Percentiles rank a stretch among this genome's conserved stretches.
These are phyloP conservation scores for Calonectria pseudoturangicola DNA, from an alignment of 2,329 filamentous ascomycete genomes.

Conservation along the genomic window DNA sequence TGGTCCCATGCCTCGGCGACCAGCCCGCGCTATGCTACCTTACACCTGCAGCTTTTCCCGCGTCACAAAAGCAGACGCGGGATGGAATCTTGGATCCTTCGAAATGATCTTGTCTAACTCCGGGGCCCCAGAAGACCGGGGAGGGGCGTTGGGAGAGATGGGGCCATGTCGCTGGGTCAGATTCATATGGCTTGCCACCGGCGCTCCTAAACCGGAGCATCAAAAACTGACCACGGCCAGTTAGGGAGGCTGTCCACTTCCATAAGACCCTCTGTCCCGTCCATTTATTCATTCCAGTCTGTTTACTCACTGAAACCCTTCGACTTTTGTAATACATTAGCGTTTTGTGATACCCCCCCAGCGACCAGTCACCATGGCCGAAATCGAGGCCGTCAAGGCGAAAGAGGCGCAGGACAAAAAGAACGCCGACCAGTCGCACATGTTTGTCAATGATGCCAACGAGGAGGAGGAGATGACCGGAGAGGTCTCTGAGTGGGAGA, in stretches of 20 bases:
- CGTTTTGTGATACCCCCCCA: constrained; percentile 9
- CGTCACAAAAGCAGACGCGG: not conserved
- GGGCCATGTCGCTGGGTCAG: constrained; percentile 26
- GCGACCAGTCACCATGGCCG: constrained; percentile 25
- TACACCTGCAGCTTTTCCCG: not conserved
- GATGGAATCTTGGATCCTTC: constrained; percentile 24
- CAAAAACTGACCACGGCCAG: constrained; percentile 10
- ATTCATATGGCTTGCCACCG: constrained; percentile 30
- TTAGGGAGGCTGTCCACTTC: constrained; percentile 12
- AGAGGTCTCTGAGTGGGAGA: constrained; percentile 40
- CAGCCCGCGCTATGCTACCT: not conserved
- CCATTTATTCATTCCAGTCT: constrained; percentile 1
- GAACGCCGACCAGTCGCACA: constrained; percentile 24
- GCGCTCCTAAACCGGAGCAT: constrained; percentile 35
- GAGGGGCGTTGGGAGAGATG: constrained; percentile 13
- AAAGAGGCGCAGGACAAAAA: constrained; percentile 30
- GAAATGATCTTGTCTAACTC: constrained; percentile 27
- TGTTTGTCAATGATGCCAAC: constrained; percentile 15
- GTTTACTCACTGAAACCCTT: not conserved
- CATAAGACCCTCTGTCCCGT: constrained; percentile 16
- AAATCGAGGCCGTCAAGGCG: constrained; percentile 13
- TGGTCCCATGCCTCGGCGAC: not conserved
- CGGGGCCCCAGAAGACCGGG: constrained; percentile 37
- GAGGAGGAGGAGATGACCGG: constrained; percentile 38
- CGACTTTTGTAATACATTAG: not conserved